Conservation (phyloP, 495 filamentous ascomycete genomes). For the Evernia prunastri region DNA sequence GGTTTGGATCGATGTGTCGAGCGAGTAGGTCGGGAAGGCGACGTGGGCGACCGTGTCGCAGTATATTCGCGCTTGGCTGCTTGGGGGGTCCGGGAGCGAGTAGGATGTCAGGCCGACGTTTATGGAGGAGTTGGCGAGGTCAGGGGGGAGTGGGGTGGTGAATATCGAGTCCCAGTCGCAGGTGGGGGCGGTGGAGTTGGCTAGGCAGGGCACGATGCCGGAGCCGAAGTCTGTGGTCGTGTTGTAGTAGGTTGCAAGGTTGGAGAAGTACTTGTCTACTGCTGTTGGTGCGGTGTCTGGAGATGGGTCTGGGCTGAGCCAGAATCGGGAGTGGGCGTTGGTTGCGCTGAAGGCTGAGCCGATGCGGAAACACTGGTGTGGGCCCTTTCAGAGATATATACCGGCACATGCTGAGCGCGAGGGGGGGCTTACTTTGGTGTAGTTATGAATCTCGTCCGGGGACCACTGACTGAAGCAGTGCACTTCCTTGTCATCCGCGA, state of each 20-base stretch:
- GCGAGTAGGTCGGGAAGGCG: slow-evolving; percentile 23
- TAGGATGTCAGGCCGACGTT: neutral
- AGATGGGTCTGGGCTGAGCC: slow-evolving; percentile 7
- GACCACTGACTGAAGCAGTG: slow-evolving; percentile 21
- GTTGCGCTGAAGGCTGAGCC: slow-evolving; percentile 19
- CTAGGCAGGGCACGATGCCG: slow-evolving; percentile 18
- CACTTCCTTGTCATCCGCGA: slow-evolving; percentile 19
- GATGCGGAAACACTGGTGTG: slow-evolving; percentile 22
- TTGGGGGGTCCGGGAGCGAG: neutral
- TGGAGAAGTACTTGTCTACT: slow-evolving; percentile 22
- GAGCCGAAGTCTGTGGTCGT: slow-evolving; percentile 13
- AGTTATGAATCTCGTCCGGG: slow-evolving; percentile 3
- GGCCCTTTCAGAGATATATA: neutral
- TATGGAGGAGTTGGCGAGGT: neutral
- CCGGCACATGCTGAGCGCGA: too few relatives aligned
- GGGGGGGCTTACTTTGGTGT: slow-evolving; percentile 15
- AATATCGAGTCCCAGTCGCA: slow-evolving; percentile 30
- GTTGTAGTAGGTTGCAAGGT: slow-evolving; percentile 21
- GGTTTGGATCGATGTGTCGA: slow-evolving; percentile 19
- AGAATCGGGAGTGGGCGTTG: slow-evolving; percentile 19
- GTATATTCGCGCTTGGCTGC: slow-evolving; percentile 6
- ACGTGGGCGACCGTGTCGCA: slow-evolving; percentile 19
- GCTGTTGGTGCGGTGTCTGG: slow-evolving; percentile 2
- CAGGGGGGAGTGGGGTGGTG: slow-evolving; percentile 8
- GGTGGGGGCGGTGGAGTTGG: slow-evolving; percentile 9